phyloP scores from a whole-genome alignment of 2,329 filamentous ascomycete genomes.

The Sphaceloma murrayae region DNA sequence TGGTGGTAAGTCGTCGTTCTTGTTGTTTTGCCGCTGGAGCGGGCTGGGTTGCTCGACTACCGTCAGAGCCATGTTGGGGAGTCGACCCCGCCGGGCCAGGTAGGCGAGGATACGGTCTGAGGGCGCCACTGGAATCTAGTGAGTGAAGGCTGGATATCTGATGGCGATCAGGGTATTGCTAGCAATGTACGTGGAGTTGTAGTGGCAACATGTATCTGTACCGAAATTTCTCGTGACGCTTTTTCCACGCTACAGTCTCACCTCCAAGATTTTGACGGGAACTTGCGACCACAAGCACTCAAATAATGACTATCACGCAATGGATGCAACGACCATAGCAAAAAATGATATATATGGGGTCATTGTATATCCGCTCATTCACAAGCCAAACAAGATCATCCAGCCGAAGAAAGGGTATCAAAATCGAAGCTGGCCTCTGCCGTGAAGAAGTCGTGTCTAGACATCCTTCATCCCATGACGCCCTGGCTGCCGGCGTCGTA shows the following conservation, averaged over 20 bases:
- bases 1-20: constrained; percentile 33
- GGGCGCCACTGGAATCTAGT: constrained; percentile 39
- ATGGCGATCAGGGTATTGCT: not conserved
- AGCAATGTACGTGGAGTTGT: no score
- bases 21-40: constrained; percentile 20
- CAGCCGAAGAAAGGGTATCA: no score
- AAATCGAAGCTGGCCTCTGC: constrained; percentile 7
- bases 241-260: no score
- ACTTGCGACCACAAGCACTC: no score
- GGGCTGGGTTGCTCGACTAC: constrained; percentile 24
- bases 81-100: constrained; percentile 40
- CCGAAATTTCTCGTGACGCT: no score
- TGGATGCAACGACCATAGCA: no score
- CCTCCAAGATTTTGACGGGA: no score
- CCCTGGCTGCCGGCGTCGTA: no score
- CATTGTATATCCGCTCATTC: not conserved
- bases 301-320: no score
- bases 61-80: constrained; percentile 39
- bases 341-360: no score
- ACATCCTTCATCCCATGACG: constrained; percentile 8
- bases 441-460: not conserved
- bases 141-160: no score
- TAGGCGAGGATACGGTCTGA: constrained; percentile 45
- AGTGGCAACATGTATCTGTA: no score
- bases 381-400: not conserved